These are phyloP conservation scores for Lactarius sanguifluus DNA, from an alignment of 768 basidiomycete species.

Conservation along the genomic window DNA sequence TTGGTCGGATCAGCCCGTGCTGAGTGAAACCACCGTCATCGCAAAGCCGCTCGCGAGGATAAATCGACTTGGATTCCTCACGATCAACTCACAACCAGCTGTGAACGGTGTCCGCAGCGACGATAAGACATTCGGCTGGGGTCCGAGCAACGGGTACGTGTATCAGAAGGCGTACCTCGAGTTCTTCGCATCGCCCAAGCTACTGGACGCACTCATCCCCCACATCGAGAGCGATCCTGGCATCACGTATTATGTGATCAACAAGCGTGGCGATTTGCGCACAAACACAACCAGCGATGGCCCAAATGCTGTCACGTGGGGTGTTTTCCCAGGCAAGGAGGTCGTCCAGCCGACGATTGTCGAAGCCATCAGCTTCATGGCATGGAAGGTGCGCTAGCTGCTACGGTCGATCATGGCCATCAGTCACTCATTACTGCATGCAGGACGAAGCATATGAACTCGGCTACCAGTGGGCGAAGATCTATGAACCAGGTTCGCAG, in stretches of 20 bases:
- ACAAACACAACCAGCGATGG: constrained; percentile 96
- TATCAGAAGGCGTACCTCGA: constrained; percentile 99
- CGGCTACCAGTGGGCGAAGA: constrained; percentile 84
- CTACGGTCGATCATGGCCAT: not conserved
- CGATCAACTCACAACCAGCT: constrained; percentile 96
- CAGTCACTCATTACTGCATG: constrained; percentile 3
- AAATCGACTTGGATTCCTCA: constrained; percentile 91
- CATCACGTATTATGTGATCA: constrained; percentile 97
- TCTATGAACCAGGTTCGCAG: constrained; percentile 77
- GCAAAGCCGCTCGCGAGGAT: constrained; percentile 74
- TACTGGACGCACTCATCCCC: constrained; percentile 69
- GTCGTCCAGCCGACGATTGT: constrained; percentile 95
- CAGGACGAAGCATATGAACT: constrained; percentile 95
- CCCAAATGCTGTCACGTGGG: constrained; percentile 99
- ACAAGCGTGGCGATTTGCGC: constrained; percentile 89
- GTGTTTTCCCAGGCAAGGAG: constrained; percentile 96
- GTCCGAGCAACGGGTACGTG: constrained; percentile 88
- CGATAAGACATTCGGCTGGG: constrained; percentile 89
- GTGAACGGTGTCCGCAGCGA: constrained; percentile 87
- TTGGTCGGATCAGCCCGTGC: constrained; percentile 91
- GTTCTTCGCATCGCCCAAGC: constrained; percentile 82
- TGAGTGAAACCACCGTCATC: constrained; percentile 81
- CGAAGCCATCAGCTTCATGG: constrained; percentile 97
- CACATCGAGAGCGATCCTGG: constrained; percentile 84
- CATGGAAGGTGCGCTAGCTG: constrained; percentile 74